phyloP scores from a whole-genome alignment of 345 rosid species.

The Eucalyptus cloeziana region DNA sequence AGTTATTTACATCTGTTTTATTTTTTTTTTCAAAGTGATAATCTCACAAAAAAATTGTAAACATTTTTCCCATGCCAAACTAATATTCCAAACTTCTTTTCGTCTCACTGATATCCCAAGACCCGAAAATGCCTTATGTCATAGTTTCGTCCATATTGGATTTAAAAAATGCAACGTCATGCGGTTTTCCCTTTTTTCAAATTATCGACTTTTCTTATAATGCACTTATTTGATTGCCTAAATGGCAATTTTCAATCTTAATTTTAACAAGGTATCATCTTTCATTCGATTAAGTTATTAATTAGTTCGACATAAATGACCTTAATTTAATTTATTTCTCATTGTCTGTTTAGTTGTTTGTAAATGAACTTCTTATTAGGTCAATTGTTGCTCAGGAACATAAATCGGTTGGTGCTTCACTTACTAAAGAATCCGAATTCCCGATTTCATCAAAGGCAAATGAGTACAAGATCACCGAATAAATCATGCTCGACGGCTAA shows the following conservation, averaged over 20 bases:
- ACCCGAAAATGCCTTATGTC: accelerated
- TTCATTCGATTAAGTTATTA: neutral
- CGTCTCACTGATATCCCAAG: neutral
- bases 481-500: accelerated
- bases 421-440: neutral
- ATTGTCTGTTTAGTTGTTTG: accelerated
- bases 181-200: neutral
- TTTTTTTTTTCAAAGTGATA: neutral
- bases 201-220: neutral
- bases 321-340: neutral
- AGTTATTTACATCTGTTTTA: neutral
- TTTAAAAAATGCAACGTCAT: neutral
- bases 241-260: neutral
- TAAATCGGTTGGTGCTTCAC: neutral
- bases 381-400: neutral
- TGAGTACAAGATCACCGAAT: neutral
- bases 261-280: neutral
- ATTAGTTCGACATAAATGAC: neutral
- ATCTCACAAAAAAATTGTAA: neutral
- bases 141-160: neutral
- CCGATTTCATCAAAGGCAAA: neutral
- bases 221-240: neutral
- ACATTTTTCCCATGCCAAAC: neutral
- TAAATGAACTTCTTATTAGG: neutral
- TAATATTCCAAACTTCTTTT: neutral